These are phyloP conservation scores for Fusarium sp. DNA, from an alignment of 2,329 filamentous ascomycete genomes.

Conservation along the genomic window DNA sequence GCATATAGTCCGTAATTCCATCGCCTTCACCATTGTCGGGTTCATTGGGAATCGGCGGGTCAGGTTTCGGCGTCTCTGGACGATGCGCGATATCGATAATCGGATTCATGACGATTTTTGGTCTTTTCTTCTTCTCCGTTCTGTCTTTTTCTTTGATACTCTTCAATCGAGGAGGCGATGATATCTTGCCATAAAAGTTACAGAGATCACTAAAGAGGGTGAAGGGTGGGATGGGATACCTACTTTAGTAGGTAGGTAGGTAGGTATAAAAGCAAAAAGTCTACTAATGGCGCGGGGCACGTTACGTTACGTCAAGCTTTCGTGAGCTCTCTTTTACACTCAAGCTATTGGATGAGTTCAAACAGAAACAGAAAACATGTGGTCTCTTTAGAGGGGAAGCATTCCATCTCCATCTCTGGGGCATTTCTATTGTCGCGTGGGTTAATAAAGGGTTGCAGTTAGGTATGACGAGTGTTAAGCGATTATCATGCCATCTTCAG, in stretches of 20 bases:
- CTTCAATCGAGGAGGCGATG: neutral
- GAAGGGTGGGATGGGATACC: constrained; percentile 22
- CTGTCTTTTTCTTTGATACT: too few species aligned
- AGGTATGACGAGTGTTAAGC: constrained; percentile 20
- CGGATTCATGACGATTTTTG: constrained; percentile 20
- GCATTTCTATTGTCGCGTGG: neutral
- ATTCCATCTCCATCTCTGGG: constrained; percentile 18
- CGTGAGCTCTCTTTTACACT: constrained; percentile 13
- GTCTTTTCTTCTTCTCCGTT: neutral
- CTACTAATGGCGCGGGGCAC: constrained; percentile 24
- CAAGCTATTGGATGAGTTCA: constrained; percentile 25
- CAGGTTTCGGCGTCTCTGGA: constrained; percentile 52
- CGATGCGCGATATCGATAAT: constrained; percentile 38
- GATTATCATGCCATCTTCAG: constrained; percentile 43
- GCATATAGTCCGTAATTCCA: constrained; percentile 49
- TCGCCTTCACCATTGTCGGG: constrained; percentile 52
- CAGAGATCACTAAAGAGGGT: neutral
- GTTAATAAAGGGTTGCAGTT: constrained; percentile 3
- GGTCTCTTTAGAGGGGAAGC: constrained; percentile 32
- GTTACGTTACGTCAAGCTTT: constrained; percentile 38
- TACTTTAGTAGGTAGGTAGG: neutral
- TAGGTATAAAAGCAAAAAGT: constrained; percentile 21
- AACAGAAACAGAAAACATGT: constrained; percentile 18
- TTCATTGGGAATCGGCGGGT: constrained; percentile 50
- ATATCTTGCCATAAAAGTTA: constrained; percentile 7